Evolutionary conservation across 2,329 filamentous ascomycete species (phyloP).

Genomic region (Aspergillus arachidicola): DNA sequence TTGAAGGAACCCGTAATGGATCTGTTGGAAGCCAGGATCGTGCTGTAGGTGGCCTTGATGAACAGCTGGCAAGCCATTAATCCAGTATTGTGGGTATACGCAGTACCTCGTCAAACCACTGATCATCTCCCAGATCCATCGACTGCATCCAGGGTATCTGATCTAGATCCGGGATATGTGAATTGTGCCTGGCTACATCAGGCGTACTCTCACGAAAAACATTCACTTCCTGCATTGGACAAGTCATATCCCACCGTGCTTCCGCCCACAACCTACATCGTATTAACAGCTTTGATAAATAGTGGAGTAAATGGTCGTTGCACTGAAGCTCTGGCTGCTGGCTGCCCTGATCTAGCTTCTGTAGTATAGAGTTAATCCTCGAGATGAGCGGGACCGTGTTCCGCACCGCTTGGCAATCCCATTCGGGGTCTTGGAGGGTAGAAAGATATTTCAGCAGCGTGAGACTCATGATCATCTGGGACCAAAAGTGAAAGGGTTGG

Average conservation of each 20-base stretch:
- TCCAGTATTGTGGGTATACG: slow-evolving; percentile 12
- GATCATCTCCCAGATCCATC: slow-evolving; percentile 32
- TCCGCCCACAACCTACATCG: slow-evolving; percentile 27
- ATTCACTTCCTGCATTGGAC: slow-evolving; percentile 7
- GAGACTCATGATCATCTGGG: slow-evolving; percentile 39
- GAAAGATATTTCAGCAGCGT: slow-evolving; percentile 41
- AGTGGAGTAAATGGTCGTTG: slow-evolving; percentile 30
- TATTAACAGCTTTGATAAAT: slow-evolving; percentile 28
- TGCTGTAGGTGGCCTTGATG: too few species aligned
- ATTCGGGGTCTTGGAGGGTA: slow-evolving; percentile 40
- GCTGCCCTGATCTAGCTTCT: slow-evolving; percentile 30
- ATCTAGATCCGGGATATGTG: slow-evolving; percentile 27
- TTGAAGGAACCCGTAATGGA: neutral
- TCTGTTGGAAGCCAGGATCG: too few species aligned
- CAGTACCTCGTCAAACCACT: slow-evolving; percentile 28
- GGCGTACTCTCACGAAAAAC: neutral
- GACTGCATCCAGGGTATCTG: slow-evolving; percentile 32
- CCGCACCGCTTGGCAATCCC: slow-evolving; percentile 40
- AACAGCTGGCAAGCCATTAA: too few species aligned
- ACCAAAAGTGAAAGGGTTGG: slow-evolving; percentile 42
- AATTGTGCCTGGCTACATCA: slow-evolving; percentile 8
- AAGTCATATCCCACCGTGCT: slow-evolving; percentile 17
- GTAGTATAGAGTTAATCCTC: slow-evolving; percentile 33
- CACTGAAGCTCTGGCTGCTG: slow-evolving; percentile 32
- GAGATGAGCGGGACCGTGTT: slow-evolving; percentile 33